Evolutionary conservation across 2,329 filamentous ascomycete species (phyloP).

Genomic region (Neofusicoccum cordaticola): DNA sequence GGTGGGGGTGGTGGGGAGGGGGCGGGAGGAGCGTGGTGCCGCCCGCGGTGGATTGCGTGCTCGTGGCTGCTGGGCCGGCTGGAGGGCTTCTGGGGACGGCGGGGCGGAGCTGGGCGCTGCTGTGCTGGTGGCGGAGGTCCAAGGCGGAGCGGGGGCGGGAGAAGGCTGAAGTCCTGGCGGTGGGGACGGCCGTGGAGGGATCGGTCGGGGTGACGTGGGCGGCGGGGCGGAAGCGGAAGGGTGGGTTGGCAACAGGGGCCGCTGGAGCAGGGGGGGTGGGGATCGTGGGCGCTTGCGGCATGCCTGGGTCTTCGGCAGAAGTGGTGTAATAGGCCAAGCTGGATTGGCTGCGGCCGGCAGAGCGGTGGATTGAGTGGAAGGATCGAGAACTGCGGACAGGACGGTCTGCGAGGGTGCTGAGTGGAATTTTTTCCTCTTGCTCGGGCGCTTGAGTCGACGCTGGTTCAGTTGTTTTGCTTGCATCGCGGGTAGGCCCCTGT

Average conservation of each 20-base stretch:
- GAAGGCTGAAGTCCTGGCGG: neutral
- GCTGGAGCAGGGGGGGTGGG: neutral
- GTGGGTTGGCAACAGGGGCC: neutral
- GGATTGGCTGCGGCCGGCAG: slow-evolving; percentile 19
- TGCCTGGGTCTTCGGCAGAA: slow-evolving; percentile 15
- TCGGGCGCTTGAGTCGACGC: neutral
- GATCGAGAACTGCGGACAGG: neutral
- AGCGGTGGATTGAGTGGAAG: neutral
- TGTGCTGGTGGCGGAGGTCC: slow-evolving; percentile 26
- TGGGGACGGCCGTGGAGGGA: neutral
- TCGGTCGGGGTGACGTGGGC: neutral
- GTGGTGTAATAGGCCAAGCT: slow-evolving; percentile 22
- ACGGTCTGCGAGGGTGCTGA: neutral
- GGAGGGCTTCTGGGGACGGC: neutral
- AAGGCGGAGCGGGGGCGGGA: slow-evolving; percentile 30
- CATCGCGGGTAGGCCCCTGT: neutral
- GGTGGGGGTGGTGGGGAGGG: slow-evolving; percentile 18
- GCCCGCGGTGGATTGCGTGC: neutral
- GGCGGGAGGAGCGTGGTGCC: neutral
- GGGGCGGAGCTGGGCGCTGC: slow-evolving; percentile 3
- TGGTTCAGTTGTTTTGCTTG: neutral
- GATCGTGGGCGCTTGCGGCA: neutral
- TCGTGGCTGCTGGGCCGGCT: no score
- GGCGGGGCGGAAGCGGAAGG: slow-evolving; percentile 9
- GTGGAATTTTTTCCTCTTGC: slow-evolving; percentile 3